Evolutionary conservation across 208 protist genomes (phyloP).

Genomic region (Histomonas meleagridis): DNA sequence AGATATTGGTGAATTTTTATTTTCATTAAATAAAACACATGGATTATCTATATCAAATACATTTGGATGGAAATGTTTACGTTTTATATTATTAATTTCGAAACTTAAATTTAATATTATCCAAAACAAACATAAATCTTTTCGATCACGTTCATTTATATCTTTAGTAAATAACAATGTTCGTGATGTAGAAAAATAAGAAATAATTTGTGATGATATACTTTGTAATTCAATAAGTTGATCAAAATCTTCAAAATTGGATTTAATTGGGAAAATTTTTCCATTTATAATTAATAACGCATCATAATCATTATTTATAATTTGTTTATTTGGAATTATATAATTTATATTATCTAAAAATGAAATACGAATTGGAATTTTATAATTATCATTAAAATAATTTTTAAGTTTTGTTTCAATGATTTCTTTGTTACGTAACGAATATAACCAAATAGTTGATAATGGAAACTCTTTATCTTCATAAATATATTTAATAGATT

Average conservation of each 20-base stretch:
- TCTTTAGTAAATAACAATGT: neutral
- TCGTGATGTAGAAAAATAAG: neutral
- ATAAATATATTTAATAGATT: neutral
- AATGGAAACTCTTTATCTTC: neutral
- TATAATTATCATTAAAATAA: neutral
- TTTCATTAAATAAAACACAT: neutral
- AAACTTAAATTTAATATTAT: neutral
- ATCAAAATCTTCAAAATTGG: neutral
- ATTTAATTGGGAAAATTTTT: neutral
- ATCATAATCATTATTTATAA: neutral
- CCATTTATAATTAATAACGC: neutral
- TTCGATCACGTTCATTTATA: neutral
- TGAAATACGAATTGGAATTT: neutral
- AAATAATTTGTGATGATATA: neutral
- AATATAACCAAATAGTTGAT: neutral
- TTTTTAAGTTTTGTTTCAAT: neutral
- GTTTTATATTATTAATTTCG: neutral
- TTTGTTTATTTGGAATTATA: neutral
- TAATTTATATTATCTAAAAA: neutral
- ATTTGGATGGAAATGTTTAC: constrained; percentile 26
- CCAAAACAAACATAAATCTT: neutral
- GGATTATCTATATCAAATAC: neutral
- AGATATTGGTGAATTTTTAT: neutral
- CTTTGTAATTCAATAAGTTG: neutral
- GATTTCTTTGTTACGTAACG: neutral